These are phyloP conservation scores for Ambrosiella cleistominuta DNA, from an alignment of 2,329 filamentous ascomycete species.

Conservation along the genomic window DNA sequence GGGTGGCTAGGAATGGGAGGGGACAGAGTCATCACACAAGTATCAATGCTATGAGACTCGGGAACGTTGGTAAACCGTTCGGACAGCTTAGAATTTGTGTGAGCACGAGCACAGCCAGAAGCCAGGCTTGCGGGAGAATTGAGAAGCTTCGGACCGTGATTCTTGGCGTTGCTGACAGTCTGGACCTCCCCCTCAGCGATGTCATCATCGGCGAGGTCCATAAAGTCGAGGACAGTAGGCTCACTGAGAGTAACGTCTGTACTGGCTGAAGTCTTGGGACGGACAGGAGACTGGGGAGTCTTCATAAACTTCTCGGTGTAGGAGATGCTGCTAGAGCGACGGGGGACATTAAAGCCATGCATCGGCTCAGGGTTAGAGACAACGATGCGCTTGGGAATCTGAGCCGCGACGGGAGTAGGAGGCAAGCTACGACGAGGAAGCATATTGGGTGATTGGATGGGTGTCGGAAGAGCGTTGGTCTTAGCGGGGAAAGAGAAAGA, in stretches of 20 bases:
- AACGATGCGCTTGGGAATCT: background rate
- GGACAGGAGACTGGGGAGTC: background rate
- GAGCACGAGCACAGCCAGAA: conserved; percentile 4
- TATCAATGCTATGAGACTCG: conserved; percentile 14
- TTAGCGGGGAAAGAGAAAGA: conserved; percentile 8
- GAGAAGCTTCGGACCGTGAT: background rate
- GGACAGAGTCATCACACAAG: conserved; percentile 26
- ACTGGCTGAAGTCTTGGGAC: conserved; percentile 9
- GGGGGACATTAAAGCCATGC: background rate
- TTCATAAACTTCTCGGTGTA: conserved; percentile 5
- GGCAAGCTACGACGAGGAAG: background rate
- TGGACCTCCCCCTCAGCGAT: conserved; percentile 29
- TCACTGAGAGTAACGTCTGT: conserved; percentile 25
- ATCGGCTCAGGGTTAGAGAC: conserved; percentile 7
- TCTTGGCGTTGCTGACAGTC: conserved; percentile 5
- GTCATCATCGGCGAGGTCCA: conserved; percentile 38
- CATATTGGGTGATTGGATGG: conserved; percentile 9
- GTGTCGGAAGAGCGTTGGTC: background rate
- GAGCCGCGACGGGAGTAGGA: background rate
- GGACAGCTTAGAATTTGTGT: conserved; percentile 3
- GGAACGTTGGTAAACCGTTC: background rate
- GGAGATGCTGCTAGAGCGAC: conserved; percentile 9
- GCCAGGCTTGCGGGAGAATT: conserved; percentile 4
- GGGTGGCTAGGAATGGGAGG: conserved; percentile 28
- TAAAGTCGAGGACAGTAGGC: conserved; percentile 35